A percentile compares a stretch with the other conserved stretches of the same genome.
These are phyloP conservation scores for Asterochloris erici DNA, from an alignment of 139 green algal species.

Conservation along the genomic window DNA sequence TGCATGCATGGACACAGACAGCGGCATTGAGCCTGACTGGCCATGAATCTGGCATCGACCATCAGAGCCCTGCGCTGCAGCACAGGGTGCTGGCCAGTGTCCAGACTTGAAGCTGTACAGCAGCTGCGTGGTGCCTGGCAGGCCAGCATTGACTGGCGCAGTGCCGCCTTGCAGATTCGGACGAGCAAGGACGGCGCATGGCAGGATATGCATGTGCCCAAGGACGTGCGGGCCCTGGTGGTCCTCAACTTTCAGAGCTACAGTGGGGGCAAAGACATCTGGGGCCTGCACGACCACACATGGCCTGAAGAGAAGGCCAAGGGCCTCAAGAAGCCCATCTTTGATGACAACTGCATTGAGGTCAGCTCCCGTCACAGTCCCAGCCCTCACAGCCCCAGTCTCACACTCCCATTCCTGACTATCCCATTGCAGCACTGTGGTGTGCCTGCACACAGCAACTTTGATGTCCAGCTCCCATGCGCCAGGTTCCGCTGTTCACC, in stretches of 20 bases:
- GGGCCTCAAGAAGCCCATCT: conserved; percentile 43
- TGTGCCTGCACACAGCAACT: too few species aligned
- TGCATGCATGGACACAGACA: too few species aligned
- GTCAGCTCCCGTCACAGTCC: conserved; percentile 16
- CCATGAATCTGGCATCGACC: too few species aligned
- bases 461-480: too few species aligned
- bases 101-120: too few species aligned
- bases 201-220: conserved; percentile 48
- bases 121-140: background rate
- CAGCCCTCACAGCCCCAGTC: too few species aligned
- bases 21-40: too few species aligned
- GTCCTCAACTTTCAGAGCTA: conserved; percentile 82
- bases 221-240: conserved; percentile 61
- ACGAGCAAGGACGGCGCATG: conserved; percentile 28
- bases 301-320: conserved; percentile 20
- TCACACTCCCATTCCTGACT: too few species aligned
- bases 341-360: conserved; percentile 75
- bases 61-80: too few species aligned
- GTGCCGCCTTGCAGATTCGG: conserved; percentile 17
- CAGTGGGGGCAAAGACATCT: conserved; percentile 77
- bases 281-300: conserved; percentile 47
- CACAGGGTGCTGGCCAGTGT: too few species aligned
- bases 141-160: background rate
- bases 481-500: too few species aligned
- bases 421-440: too few species aligned